phyloP scores from a whole-genome alignment of 1,284 basidiomycete species.

The Takashimella tepidaria region DNA sequence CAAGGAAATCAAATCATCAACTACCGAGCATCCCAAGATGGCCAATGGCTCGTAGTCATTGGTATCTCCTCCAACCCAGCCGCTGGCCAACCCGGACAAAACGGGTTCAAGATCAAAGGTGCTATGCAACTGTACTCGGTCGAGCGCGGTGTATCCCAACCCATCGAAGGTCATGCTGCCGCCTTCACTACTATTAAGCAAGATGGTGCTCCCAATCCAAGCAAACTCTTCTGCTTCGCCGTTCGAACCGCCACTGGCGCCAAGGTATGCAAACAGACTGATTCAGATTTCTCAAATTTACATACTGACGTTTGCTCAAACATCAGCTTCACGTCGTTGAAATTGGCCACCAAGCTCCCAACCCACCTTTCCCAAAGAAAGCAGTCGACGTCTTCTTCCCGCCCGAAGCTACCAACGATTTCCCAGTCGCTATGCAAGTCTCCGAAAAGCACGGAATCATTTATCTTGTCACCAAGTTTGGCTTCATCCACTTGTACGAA shows the following conservation, averaged over 20 bases:
- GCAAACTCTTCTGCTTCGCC: conserved; percentile 94
- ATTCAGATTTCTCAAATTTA: too few species aligned
- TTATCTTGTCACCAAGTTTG: conserved; percentile 98
- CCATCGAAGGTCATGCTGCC: conserved; percentile 98
- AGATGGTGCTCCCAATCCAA: conserved; percentile 74
- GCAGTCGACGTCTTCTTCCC: conserved; percentile 99
- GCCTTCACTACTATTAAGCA: conserved; percentile 89
- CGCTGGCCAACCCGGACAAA: conserved; percentile 60
- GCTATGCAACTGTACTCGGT: conserved; percentile 85
- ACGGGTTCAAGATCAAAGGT: conserved; percentile 96
- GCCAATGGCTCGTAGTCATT: conserved; percentile 95
- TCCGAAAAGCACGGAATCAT: conserved; percentile 95
- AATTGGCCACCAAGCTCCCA: conserved; percentile 93
- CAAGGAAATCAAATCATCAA: conserved; percentile 97
- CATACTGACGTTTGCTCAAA: too few species aligned
- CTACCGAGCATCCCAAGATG: conserved; percentile 86
- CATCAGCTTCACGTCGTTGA: conserved; percentile 92
- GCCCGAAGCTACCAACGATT: conserved; percentile 95
- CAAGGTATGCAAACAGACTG: conserved; percentile 60
- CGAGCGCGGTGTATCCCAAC: conserved; percentile 85
- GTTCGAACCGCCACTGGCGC: conserved; percentile 93
- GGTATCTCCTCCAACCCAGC: conserved; percentile 93
- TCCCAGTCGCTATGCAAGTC: conserved; percentile 99
- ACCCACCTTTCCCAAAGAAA: conserved; percentile 95
- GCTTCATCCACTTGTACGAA: conserved; percentile 99